Evolutionary conservation across 108 stramenopile species (phyloP).

Genomic region (Aurantiochytrium sp.): DNA sequence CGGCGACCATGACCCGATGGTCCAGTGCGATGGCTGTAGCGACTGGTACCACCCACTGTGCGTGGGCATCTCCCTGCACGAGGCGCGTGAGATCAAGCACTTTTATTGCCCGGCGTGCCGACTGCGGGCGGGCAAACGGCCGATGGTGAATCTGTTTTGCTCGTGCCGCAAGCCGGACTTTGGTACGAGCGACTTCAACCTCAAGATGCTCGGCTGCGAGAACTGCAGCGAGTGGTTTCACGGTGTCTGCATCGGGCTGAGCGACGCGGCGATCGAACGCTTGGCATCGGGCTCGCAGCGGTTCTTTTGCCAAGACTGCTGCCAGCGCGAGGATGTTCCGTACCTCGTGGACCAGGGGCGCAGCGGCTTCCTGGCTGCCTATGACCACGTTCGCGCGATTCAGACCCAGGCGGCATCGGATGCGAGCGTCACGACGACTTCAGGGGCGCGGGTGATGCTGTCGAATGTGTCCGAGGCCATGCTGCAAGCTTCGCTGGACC

Average conservation of each 20-base stretch:
- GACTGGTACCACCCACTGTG: slow-evolving; percentile 1
- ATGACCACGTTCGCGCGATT: neutral
- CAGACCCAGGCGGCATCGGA: neutral
- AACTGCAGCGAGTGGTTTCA: slow-evolving; percentile 9
- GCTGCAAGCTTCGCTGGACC: neutral
- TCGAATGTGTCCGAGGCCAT: neutral
- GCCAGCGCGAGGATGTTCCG: neutral
- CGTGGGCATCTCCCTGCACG: neutral
- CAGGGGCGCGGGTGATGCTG: neutral
- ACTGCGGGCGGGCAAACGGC: neutral
- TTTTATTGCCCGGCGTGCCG: neutral
- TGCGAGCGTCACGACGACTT: neutral
- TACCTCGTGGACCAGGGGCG: neutral
- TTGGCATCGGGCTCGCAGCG: neutral
- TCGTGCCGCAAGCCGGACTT: neutral
- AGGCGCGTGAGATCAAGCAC: neutral
- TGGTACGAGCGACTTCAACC: slow-evolving; percentile 18
- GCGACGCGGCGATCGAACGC: neutral
- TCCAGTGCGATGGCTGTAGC: neutral
- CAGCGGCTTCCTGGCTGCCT: neutral
- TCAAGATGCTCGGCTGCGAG: neutral
- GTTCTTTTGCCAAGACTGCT: neutral
- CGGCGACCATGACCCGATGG: neutral
- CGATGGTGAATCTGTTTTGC: slow-evolving; percentile 18
- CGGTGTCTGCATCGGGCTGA: neutral